These are phyloP conservation scores for Gillenia trifoliata DNA, from an alignment of 306 rosid genomes.

Conservation along the genomic window DNA sequence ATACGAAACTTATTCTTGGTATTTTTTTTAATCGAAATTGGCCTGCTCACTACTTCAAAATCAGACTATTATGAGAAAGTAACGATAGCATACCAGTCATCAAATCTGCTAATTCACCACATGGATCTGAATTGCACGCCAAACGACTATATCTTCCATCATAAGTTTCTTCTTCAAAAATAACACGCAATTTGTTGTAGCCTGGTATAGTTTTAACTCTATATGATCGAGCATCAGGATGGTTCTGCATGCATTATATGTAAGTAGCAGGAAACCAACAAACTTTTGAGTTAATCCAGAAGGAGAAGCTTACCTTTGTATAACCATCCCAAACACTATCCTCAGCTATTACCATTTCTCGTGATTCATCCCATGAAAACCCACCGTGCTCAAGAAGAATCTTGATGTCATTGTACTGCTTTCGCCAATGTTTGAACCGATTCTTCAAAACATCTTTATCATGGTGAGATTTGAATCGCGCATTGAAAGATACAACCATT, in stretches of 20 bases:
- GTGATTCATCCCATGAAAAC: slow-evolving; percentile 65
- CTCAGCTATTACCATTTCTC: slow-evolving; percentile 65
- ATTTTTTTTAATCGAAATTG: not conserved
- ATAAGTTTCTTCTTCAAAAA: slow-evolving; percentile 55
- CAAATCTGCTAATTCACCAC: slow-evolving; percentile 29
- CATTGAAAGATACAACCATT: slow-evolving; percentile 54
- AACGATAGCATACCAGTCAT: slow-evolving; percentile 33
- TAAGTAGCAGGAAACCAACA: slow-evolving; percentile 23
- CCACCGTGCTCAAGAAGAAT: slow-evolving; percentile 51
- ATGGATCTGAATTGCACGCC: slow-evolving; percentile 39
- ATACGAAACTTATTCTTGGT: not conserved
- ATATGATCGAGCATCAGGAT: slow-evolving; percentile 65
- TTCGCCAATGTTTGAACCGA: slow-evolving; percentile 60
- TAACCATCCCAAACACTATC: slow-evolving; percentile 67
- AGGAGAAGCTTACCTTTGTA: slow-evolving; percentile 42
- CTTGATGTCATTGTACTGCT: slow-evolving; percentile 61
- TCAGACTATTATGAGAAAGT: not conserved
- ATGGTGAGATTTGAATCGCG: slow-evolving; percentile 51
- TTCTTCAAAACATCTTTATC: slow-evolving; percentile 75
- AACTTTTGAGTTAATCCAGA: slow-evolving; percentile 4
- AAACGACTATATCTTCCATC: slow-evolving; percentile 52
- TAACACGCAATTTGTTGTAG: slow-evolving; percentile 51
- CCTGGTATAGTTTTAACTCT: slow-evolving; percentile 75
- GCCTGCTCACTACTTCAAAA: not conserved
- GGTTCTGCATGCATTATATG: slow-evolving; percentile 46